A percentile compares a stretch with the other conserved stretches of the same genome.
phyloP scores from a whole-genome alignment of 768 basidiomycete species.

The Collybiopsis luxurians region DNA sequence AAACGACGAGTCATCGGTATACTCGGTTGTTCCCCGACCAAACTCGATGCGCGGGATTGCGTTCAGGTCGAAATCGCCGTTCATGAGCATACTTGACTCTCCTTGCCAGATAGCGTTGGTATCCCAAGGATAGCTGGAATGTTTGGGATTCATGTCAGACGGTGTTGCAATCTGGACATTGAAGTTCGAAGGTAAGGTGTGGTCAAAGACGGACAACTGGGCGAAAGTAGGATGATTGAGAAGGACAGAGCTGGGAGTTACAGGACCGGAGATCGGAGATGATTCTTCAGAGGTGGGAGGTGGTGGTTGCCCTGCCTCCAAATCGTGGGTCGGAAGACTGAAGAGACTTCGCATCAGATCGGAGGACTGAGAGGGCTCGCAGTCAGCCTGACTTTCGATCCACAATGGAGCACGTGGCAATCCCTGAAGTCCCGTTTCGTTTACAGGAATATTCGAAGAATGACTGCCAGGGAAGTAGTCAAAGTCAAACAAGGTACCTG shows the following conservation, averaged over 20 bases:
- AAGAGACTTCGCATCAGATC: conserved; percentile 52
- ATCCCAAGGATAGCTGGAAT: conserved; percentile 24
- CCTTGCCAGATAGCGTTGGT: conserved; percentile 27
- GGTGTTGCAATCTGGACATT: conserved; percentile 10
- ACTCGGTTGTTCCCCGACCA: conserved; percentile 20
- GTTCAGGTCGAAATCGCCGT: conserved; percentile 65
- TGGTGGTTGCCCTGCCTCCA: neutral
- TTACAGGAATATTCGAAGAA: conserved; percentile 30
- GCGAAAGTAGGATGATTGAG: conserved; percentile 31
- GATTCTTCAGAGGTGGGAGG: conserved; percentile 38
- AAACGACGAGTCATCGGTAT: neutral
- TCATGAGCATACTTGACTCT: conserved; percentile 34
- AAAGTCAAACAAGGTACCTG: conserved; percentile 43
- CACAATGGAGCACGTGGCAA: conserved; percentile 15
- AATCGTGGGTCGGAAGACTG: conserved; percentile 14
- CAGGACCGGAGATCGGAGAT: conserved; percentile 46
- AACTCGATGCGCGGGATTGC: conserved; percentile 63
- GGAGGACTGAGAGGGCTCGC: conserved; percentile 32
- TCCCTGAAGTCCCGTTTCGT: conserved; percentile 47
- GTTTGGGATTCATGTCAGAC: conserved; percentile 17
- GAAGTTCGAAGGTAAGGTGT: too few relatives aligned
- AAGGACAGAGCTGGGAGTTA: conserved; percentile 42
- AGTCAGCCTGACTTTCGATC: neutral
- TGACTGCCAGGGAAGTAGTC: conserved; percentile 50
- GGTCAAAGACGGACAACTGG: conserved; percentile 11